phyloP scores from a whole-genome alignment of 352 stramenopile genomes.

The Lagenidium sp. region DNA sequence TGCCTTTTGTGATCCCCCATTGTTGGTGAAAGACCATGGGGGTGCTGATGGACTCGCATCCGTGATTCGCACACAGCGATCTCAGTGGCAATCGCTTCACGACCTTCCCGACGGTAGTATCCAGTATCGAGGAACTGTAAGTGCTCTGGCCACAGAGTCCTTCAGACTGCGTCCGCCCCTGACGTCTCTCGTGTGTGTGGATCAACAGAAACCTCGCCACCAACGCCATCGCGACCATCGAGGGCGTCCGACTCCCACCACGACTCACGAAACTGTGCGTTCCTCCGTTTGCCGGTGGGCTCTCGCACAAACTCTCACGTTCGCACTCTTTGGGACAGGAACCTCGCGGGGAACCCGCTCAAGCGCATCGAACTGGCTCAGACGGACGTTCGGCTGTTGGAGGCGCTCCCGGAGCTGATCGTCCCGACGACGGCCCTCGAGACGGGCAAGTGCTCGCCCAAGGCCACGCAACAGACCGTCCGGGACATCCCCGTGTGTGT shows the following conservation, averaged over 20 bases:
- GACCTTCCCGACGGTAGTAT: constrained; percentile 31
- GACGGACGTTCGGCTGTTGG: constrained; percentile 1
- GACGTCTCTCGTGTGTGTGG: neutral
- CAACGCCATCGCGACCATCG: constrained; percentile 43
- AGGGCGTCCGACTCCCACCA: constrained; percentile 35
- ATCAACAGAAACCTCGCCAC: constrained; percentile 42
- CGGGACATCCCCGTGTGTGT: constrained; percentile 10
- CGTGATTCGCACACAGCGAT: constrained; percentile 30
- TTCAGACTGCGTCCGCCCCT: neutral
- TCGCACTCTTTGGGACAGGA: neutral
- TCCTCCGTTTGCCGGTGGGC: neutral
- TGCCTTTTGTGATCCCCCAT: neutral
- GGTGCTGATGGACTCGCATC: neutral
- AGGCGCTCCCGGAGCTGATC: constrained; percentile 1
- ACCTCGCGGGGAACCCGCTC: neutral
- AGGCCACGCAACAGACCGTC: constrained; percentile 3
- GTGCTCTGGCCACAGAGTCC: too few relatives aligned
- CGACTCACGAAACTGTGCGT: constrained; percentile 12
- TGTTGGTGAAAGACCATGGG: neutral
- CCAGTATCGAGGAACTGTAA: constrained; percentile 39
- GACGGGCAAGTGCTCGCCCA: constrained; percentile 1
- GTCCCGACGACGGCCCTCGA: neutral
- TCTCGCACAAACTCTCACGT: too few relatives aligned
- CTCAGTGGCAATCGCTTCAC: constrained; percentile 47
- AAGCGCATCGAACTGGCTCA: neutral